These are phyloP conservation scores for Chytriomyces confervae DNA, from an alignment of 192 early-diverging fungal genomes.

Conservation along the genomic window DNA sequence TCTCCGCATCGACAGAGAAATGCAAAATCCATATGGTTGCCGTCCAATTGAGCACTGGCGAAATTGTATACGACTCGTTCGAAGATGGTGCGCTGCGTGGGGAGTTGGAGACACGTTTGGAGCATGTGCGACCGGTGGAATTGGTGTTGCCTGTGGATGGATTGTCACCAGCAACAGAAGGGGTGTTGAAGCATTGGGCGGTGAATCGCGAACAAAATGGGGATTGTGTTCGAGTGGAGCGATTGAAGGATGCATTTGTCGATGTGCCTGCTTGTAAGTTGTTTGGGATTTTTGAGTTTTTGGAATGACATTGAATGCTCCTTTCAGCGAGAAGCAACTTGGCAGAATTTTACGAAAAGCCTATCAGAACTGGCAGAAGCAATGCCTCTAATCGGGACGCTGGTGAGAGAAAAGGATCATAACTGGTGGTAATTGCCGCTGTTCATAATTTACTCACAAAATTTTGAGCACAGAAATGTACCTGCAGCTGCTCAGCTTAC, in stretches of 20 bases:
- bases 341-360: conserved; percentile 43
- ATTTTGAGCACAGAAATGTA: conserved; percentile 29
- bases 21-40: conserved; percentile 49
- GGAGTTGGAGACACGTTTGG: conserved; percentile 73
- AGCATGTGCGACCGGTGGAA: conserved; percentile 71
- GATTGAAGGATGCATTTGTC: conserved; percentile 51
- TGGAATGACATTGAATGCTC: neutral
- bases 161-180: conserved; percentile 65
- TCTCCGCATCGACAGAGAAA: neutral
- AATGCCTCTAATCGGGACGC: too few relatives aligned
- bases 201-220: conserved; percentile 9
- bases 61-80: conserved; percentile 76
- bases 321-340: conserved; percentile 19
- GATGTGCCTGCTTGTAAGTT: conserved; percentile 43
- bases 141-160: conserved; percentile 59
- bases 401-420: conserved; percentile 22
- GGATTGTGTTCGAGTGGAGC: conserved; percentile 63
- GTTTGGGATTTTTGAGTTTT: neutral
- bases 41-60: conserved; percentile 69
- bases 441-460: neutral
- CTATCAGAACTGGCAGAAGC: neutral
- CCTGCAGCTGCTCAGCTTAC: conserved; percentile 42
- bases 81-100: conserved; percentile 64
- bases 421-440: conserved; percentile 12
- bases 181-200: conserved; percentile 46